A percentile compares a stretch with the other conserved stretches of the same genome.
Conservation (phyloP, 768 basidiomycete species). For the Hirschioporus abietinus region DNA sequence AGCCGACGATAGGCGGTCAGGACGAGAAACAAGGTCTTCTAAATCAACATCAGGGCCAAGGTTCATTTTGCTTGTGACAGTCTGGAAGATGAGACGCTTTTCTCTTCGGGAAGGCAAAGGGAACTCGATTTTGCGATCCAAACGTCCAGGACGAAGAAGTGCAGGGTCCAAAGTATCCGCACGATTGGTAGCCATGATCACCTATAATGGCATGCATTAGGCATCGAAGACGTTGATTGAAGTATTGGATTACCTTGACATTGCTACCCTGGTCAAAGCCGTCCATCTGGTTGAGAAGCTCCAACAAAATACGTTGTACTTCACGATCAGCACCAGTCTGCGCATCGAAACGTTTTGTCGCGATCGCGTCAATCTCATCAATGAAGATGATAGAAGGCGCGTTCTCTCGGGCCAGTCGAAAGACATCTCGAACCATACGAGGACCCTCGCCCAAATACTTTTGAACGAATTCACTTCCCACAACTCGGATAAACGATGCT, state of each 20-base stretch:
- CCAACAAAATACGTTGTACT: conserved; percentile 96
- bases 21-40: conserved; percentile 97
- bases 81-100: conserved; percentile 96
- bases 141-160: conserved; percentile 91
- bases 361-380: conserved; percentile 98
- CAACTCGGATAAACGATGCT: conserved; percentile 95
- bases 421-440: conserved; percentile 99
- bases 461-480: conserved; percentile 98
- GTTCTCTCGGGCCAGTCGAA: conserved; percentile 95
- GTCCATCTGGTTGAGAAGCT: conserved; percentile 98
- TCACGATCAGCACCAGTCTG: conserved; percentile 99
- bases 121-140: conserved; percentile 99
- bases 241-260: conserved; percentile 68
- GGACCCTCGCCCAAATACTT: conserved; percentile 99
- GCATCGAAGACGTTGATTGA: not conserved
- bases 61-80: conserved; percentile 96
- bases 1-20: conserved; percentile 92
- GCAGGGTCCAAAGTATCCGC: conserved; percentile 98
- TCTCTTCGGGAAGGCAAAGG: conserved; percentile 91
- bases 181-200: conserved; percentile 99
- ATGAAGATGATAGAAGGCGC: conserved; percentile 98
- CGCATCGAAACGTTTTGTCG: conserved; percentile 98
- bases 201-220: conserved; percentile 40
- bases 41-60: conserved; percentile 95
- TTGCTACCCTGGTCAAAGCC: conserved; percentile 99